phyloP scores from a whole-genome alignment of 177 flowering plant species.

The Vitis hybrid region DNA sequence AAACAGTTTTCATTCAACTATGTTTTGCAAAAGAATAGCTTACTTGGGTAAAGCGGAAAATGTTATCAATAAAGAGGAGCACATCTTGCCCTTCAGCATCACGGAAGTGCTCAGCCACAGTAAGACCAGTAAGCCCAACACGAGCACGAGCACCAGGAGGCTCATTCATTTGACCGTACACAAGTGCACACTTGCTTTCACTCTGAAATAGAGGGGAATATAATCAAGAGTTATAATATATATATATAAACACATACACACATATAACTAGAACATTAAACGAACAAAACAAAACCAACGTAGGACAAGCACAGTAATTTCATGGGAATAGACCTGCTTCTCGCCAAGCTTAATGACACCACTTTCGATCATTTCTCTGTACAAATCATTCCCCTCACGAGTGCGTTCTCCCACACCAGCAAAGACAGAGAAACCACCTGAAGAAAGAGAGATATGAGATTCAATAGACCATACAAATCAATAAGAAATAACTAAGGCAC shows the following conservation, averaged over 20 bases:
- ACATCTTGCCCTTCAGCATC: slow-evolving; percentile 99
- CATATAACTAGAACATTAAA: neutral
- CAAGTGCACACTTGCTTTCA: slow-evolving; percentile 96
- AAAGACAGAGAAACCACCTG: slow-evolving; percentile 98
- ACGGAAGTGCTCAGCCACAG: slow-evolving; percentile 96
- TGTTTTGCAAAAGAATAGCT: slow-evolving; percentile 5
- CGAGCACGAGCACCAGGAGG: slow-evolving; percentile 99
- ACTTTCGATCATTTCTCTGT: slow-evolving; percentile 97
- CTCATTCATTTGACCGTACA: slow-evolving; percentile 98
- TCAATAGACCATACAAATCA: neutral
- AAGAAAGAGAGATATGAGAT: slow-evolving; percentile 2
- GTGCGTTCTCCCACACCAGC: slow-evolving; percentile 99
- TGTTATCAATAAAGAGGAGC: slow-evolving; percentile 95
- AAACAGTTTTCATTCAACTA: neutral
- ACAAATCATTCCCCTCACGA: slow-evolving; percentile 93
- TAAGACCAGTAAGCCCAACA: slow-evolving; percentile 93
- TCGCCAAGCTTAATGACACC: slow-evolving; percentile 98
- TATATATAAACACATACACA: too few species aligned
- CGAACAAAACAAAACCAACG: neutral
- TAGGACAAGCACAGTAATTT: too few species aligned
- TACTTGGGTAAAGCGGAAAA: slow-evolving; percentile 95
- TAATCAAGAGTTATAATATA: too few species aligned
- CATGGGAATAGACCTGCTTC: slow-evolving; percentile 54
- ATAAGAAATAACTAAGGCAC: neutral
- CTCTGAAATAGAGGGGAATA: slow-evolving; percentile 29